phyloP scores from a whole-genome alignment of 257 asterid genomes.

The Ocimum tenuiflorum region DNA sequence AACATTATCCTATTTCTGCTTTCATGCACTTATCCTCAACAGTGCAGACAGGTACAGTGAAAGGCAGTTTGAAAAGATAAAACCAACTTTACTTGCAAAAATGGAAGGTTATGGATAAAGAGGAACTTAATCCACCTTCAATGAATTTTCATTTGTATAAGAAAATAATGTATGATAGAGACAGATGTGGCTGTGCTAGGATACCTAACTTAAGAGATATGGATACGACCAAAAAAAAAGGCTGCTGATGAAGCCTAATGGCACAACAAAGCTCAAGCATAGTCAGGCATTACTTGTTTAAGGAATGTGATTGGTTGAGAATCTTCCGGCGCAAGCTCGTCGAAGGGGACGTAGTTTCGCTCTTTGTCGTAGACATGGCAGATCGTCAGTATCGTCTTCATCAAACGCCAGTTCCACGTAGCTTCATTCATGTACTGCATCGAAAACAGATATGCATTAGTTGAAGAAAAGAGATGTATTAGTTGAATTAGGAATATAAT shows the following conservation, averaged over 20 bases:
- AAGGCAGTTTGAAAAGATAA: constrained; percentile 12
- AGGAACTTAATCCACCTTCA: constrained; percentile 15
- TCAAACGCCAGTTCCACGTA: constrained; percentile 93
- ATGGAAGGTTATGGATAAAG: neutral
- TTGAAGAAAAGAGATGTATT: neutral
- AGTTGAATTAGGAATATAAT: too few relatives aligned
- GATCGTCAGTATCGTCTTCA: constrained; percentile 84
- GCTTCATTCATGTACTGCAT: constrained; percentile 87
- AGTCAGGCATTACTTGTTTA: constrained; percentile 81
- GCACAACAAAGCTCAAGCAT: constrained; percentile 38
- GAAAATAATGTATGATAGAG: neutral
- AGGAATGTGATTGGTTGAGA: constrained; percentile 76
- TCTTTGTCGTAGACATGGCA: constrained; percentile 75
- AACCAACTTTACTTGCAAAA: constrained; percentile 1
- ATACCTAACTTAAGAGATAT: constrained; percentile 8
- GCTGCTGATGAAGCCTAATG: neutral
- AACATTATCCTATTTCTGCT: neutral
- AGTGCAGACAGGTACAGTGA: constrained; percentile 6
- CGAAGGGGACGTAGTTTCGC: constrained; percentile 62
- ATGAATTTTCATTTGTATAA: neutral
- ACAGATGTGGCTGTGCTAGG: too few relatives aligned
- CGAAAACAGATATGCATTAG: neutral
- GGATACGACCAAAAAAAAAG: constrained; percentile 10
- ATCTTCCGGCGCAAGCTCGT: constrained; percentile 67
- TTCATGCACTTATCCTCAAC: neutral